Evolutionary conservation across 2,329 filamentous ascomycete genomes (phyloP), one percentile per base, ranked within the genome.

Genomic region (Pyrenochaeta sp.): DNA sequence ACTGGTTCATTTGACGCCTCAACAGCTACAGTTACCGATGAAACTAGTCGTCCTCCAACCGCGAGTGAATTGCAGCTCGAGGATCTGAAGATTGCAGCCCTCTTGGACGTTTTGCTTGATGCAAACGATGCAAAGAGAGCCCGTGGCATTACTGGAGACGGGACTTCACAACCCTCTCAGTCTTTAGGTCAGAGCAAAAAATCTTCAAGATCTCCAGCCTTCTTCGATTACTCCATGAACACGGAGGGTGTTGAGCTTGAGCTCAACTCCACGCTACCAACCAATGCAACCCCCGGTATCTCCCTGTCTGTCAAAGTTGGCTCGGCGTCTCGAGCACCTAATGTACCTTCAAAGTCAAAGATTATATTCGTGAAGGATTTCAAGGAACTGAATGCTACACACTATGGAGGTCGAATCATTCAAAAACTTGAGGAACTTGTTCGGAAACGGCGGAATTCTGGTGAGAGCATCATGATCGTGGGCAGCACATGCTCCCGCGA

Each of bases 351-450:
- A 60, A 64, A 77, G 35, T 78, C 78, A 17, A 78, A 91, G 6
- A 85, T 97, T 44, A 77, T 95, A 26, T 90, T 90, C 58, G 74
- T 96, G 9, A 83, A 88, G 64, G 90, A 97, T 66, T 88, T 90
- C 61, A 84, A 88, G 39, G 89, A 95, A 52, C 77, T 99, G 7
- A 83, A 81, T 58, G 81, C 82, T 62, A 86, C 88, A 1, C 69
- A 81, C 5, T 84, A 90, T 44, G 90, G 90, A 8, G 78, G 82
- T 2, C 79, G 81, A 15, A 81, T 97, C 21, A 73, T 96, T 6
- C 75, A 78, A 27, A 84, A 86, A 45, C 74, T 99, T 9, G 84
- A 89, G 39, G 80, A 82, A 34, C 77, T 88, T 6, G 83, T 96
- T 18, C 86, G 92, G 58, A 81, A 82, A 46, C 80, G 86, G 44